Evolutionary conservation across 495 filamentous ascomycete genomes (phyloP).

Genomic region (Elasticomyces elasticus): DNA sequence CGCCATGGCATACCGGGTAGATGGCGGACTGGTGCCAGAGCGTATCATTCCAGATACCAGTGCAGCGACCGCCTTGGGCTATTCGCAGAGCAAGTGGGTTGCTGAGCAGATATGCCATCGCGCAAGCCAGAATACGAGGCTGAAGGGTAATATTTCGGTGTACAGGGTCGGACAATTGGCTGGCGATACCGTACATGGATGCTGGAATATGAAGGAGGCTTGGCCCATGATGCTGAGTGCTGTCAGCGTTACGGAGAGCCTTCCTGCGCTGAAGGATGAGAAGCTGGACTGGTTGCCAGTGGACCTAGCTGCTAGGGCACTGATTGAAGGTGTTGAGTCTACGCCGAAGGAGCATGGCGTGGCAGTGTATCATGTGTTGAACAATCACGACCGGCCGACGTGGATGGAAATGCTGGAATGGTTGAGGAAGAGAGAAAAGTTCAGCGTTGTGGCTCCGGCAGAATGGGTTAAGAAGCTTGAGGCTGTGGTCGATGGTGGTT

Average conservation of each 20-base stretch:
- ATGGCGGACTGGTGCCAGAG: conserved; percentile 36
- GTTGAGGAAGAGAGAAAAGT: conserved; percentile 27
- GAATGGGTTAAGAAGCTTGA: conserved; percentile 39
- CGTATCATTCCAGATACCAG: conserved; percentile 37
- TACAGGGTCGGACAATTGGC: conserved; percentile 51
- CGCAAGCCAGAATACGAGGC: conserved; percentile 17
- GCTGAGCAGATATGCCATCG: conserved; percentile 43
- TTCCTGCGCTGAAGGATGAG: conserved; percentile 44
- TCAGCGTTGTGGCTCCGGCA: conserved; percentile 32
- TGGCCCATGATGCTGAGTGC: conserved; percentile 52
- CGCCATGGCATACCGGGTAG: conserved; percentile 15
- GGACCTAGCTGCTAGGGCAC: conserved; percentile 42
- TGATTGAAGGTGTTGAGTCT: conserved; percentile 38
- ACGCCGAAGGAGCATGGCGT: conserved; percentile 1
- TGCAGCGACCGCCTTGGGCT: conserved; percentile 47
- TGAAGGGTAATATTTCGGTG: conserved; percentile 32
- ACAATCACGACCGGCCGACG: conserved; percentile 31
- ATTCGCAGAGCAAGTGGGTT: conserved; percentile 54
- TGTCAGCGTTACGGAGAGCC: conserved; percentile 36
- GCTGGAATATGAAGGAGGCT: conserved; percentile 56
- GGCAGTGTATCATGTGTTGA: conserved; percentile 43
- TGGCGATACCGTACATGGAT: conserved; percentile 42
- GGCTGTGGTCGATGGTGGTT: conserved; percentile 17
- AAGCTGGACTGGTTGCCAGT: conserved; percentile 48
- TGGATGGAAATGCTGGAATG: conserved; percentile 41